Evolutionary conservation across 345 rosid genomes (phyloP), one percentile per base, ranked within the genome.

Genomic region (Citrus mangshanensis): DNA sequence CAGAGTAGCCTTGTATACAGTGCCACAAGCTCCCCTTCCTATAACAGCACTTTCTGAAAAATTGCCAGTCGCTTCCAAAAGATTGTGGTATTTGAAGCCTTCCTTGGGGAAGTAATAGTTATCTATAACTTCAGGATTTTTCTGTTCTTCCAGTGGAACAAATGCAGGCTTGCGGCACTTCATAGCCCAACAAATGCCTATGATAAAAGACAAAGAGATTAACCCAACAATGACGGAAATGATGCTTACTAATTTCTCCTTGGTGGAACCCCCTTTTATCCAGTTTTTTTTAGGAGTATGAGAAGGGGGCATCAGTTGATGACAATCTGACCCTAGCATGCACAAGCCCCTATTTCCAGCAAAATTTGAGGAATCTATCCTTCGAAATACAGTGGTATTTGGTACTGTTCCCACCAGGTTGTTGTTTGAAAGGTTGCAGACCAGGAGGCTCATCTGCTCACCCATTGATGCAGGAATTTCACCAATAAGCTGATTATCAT

Each of bases 11-110:
- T 82, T 90, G 76, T 91, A 93, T 16, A 91, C 94, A 0, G 87
- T 86, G 62, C 98, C 98, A 79, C 96, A 93, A 1, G 94, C 98
- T 83, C 96, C 98, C 77, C 90, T 87, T 77, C 98, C 98, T 25
- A 93, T 49, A 76, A 84, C 83, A 65, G 82, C 77, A 32, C 79
- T 79, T 69, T 93, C 96, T 8, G 93, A 84, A 73, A 93, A 93
- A 79, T 91, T 87, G 46, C 86, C 84, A 0, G 98, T 93, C 25
- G 98, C 95, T 34, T 86, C 88, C 2, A 90, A 68, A 62, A 93
- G 90, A 83, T 87, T 91, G 78, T 93, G 94, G 63, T 90, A 87
- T 51, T 86, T 86, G 81, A 93, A 85, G 38, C 98, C 98, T 75
- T 85, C 90, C 80, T 89, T 93, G 70, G 93, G 95, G 72, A 88